phyloP scores from a whole-genome alignment of 163 green algal species.

The Coccomyxa subellipsoidea region DNA sequence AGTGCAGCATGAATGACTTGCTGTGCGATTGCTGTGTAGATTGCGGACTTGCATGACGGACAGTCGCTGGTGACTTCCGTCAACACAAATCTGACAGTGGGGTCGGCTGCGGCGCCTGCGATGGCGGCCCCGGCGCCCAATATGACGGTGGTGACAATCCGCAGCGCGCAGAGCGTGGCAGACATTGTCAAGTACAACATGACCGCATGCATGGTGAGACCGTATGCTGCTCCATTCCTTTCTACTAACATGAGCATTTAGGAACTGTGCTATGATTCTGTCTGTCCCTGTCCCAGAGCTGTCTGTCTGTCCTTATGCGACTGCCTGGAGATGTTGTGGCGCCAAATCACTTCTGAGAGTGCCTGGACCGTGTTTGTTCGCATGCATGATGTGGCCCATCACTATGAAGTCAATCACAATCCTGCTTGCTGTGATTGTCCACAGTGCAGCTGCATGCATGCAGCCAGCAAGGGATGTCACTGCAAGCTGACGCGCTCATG shows the following conservation, averaged over 20 bases:
- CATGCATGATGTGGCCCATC: neutral
- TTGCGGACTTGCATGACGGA: neutral
- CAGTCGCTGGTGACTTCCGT: neutral
- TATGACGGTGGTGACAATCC: neutral
- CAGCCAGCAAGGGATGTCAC: too few species aligned
- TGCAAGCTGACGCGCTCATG: too few species aligned
- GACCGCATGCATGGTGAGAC: constrained; percentile 1
- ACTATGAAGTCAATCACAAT: neutral
- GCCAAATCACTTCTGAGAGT: neutral
- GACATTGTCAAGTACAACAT: constrained; percentile 9
- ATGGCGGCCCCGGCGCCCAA: neutral
- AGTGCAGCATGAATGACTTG: too few species aligned
- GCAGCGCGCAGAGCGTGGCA: neutral
- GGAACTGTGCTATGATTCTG: too few species aligned
- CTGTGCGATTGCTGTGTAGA: too few species aligned
- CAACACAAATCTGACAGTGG: constrained; percentile 2
- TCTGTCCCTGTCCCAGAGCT: too few species aligned
- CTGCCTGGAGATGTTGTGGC: neutral
- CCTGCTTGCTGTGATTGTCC: neutral
- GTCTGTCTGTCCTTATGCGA: neutral
- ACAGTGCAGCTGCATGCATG: too few species aligned
- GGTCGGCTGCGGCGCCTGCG: neutral
- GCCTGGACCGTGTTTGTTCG: neutral
- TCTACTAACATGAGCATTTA: too few species aligned
- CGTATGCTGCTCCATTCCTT: too few species aligned